Evolutionary conservation across 176 grass and related monocot genomes (phyloP).

Genomic region (Cenchrus americanus): DNA sequence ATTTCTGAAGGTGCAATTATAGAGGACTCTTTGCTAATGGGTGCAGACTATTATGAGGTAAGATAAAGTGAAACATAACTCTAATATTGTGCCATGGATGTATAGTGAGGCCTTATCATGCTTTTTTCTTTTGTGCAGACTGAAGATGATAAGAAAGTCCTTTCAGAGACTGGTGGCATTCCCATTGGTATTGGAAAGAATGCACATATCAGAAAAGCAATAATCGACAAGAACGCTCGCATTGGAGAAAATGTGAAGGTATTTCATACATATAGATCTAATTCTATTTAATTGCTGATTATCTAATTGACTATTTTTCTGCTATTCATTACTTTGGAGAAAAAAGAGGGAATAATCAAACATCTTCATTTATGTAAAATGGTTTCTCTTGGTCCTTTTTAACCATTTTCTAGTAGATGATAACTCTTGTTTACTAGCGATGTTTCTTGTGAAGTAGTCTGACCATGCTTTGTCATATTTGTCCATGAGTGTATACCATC

Average conservation of each 20-base stretch:
- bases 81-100: not conserved
- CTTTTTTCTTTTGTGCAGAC: slow-evolving; percentile 64
- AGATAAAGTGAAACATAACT: slow-evolving; percentile 22
- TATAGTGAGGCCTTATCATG: not conserved
- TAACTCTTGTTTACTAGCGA: not conserved
- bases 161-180: slow-evolving; percentile 71
- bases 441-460: not conserved
- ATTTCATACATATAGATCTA: slow-evolving; percentile 25
- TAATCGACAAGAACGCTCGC: slow-evolving; percentile 98
- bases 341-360: not conserved
- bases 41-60: slow-evolving; percentile 99
- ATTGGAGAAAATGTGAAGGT: slow-evolving; percentile 97
- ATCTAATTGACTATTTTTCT: not conserved
- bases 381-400: not conserved
- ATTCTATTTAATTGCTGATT: slow-evolving; percentile 9
- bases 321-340: not conserved
- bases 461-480: not conserved
- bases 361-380: slow-evolving; percentile 8
- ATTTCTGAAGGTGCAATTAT: slow-evolving; percentile 93
- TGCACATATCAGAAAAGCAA: slow-evolving; percentile 84
- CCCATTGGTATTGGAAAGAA: slow-evolving; percentile 96
- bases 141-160: slow-evolving; percentile 69
- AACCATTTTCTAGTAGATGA: not conserved
- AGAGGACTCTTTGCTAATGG: slow-evolving; percentile 93
- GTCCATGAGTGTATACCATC: not conserved